Conservation (phyloP, 1,284 basidiomycete genomes). For the Tylopilus sp. region DNA sequence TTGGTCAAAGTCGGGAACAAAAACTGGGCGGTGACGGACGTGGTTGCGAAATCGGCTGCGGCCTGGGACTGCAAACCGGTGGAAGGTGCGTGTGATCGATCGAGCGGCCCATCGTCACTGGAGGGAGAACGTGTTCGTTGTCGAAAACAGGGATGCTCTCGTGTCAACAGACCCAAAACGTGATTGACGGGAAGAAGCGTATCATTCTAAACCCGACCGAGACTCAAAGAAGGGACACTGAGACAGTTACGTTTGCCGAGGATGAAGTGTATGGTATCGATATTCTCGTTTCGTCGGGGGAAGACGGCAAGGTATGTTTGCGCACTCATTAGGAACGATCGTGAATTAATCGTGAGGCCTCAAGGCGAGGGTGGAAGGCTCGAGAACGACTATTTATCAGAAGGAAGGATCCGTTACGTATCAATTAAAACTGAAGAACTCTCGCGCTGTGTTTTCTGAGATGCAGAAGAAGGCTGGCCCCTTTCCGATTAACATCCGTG, state of each 20-base stretch:
- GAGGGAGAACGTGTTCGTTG: not conserved
- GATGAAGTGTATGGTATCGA: constrained; percentile 97
- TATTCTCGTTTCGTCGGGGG: constrained; percentile 83
- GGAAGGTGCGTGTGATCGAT: constrained; percentile 63
- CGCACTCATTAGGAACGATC: not conserved
- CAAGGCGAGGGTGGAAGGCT: constrained; percentile 82
- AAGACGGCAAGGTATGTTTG: constrained; percentile 79
- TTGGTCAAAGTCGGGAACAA: constrained; percentile 86
- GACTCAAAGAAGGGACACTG: constrained; percentile 80
- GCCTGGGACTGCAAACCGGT: constrained; percentile 85
- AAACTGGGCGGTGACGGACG: constrained; percentile 94
- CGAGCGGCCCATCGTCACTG: not conserved
- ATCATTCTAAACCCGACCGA: constrained; percentile 88
- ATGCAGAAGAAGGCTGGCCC: constrained; percentile 97
- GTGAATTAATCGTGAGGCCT: constrained; percentile 2
- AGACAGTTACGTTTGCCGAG: constrained; percentile 83
- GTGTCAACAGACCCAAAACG: constrained; percentile 88
- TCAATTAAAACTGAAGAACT: constrained; percentile 97
- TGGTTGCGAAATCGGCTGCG: constrained; percentile 69
- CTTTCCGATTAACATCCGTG: constrained; percentile 96
- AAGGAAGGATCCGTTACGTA: constrained; percentile 86
- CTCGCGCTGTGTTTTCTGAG: constrained; percentile 91
- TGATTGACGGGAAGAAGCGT: constrained; percentile 96
- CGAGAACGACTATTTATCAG: constrained; percentile 92
- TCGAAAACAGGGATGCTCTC: constrained; percentile 72